These are phyloP conservation scores for Penicillium sp. DNA, from an alignment of 2,329 filamentous ascomycete genomes.

Conservation along the genomic window DNA sequence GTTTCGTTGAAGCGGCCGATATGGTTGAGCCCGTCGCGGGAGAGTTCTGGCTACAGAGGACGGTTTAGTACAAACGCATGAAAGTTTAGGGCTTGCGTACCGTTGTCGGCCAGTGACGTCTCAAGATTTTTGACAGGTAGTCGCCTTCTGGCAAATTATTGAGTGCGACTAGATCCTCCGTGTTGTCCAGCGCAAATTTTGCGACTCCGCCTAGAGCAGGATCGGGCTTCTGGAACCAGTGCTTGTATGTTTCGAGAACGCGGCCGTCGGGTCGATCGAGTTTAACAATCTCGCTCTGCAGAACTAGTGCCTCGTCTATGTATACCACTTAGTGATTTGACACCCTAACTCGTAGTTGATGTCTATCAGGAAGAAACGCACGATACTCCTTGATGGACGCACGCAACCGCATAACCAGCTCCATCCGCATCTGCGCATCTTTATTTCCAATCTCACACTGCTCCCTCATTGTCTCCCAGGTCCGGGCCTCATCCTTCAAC, in stretches of 20 bases:
- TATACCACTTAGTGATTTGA: neutral
- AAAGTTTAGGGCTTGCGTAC: neutral
- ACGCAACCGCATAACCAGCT: neutral
- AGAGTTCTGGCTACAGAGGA: neutral
- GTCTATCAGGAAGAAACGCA: neutral
- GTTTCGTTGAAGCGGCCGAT: slow-evolving; percentile 7
- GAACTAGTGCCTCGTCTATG: neutral
- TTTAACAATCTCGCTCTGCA: neutral
- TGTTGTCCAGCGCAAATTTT: neutral
- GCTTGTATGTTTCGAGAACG: neutral
- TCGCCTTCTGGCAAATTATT: neutral
- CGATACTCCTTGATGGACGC: neutral
- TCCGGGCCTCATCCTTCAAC: neutral
- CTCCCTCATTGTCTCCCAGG: neutral
- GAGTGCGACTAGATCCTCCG: neutral
- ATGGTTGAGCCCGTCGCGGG: neutral
- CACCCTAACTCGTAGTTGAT: too few relatives aligned
- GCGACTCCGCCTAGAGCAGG: neutral
- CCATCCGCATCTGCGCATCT: neutral
- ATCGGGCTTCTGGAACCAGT: slow-evolving; percentile 4
- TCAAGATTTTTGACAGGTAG: neutral
- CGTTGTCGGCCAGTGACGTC: neutral
- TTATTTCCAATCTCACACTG: neutral
- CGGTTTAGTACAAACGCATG: neutral
- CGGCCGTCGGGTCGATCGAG: neutral